Conservation (phyloP, 2,329 filamentous ascomycete species). For the Emergomyces orientalis region DNA sequence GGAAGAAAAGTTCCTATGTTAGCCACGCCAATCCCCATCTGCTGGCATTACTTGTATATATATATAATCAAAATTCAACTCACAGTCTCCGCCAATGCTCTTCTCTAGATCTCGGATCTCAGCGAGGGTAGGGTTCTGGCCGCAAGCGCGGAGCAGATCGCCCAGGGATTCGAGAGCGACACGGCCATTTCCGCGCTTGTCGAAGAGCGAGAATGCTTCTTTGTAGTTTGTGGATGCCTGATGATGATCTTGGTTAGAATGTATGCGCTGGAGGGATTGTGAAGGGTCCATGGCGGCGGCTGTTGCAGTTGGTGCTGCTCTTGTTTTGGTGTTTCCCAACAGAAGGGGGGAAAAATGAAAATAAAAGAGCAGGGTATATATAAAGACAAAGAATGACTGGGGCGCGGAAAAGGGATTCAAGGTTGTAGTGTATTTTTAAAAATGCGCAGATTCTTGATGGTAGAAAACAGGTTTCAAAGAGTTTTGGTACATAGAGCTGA, state of each 20-base stretch:
- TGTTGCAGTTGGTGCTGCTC: background rate
- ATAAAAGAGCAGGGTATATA: background rate
- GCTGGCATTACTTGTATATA: background rate
- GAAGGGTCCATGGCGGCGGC: constrained; percentile 23
- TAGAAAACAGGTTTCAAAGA: background rate
- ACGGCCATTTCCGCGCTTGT: constrained; percentile 95
- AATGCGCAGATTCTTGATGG: background rate
- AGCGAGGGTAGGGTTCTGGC: constrained; percentile 90
- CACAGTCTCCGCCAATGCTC: constrained; percentile 82
- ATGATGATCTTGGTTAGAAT: constrained; percentile 18
- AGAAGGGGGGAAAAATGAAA: background rate
- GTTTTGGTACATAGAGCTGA: too few species aligned
- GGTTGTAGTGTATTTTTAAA: background rate
- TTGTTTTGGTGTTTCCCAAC: background rate
- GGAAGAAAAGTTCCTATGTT: background rate
- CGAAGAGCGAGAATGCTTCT: constrained; percentile 98
- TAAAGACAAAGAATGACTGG: background rate
- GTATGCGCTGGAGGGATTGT: constrained; percentile 4
- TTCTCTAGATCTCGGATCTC: constrained; percentile 92
- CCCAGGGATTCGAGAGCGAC: constrained; percentile 79
- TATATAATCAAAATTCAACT: constrained; percentile 35
- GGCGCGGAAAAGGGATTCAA: background rate
- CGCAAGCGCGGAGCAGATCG: constrained; percentile 89
- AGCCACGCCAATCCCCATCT: background rate
- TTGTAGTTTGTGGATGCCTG: constrained; percentile 95